Evolutionary conservation across 345 rosid species (phyloP), one percentile per base, ranked within the genome.

Genomic region (Eucalyptus tenuipes): DNA sequence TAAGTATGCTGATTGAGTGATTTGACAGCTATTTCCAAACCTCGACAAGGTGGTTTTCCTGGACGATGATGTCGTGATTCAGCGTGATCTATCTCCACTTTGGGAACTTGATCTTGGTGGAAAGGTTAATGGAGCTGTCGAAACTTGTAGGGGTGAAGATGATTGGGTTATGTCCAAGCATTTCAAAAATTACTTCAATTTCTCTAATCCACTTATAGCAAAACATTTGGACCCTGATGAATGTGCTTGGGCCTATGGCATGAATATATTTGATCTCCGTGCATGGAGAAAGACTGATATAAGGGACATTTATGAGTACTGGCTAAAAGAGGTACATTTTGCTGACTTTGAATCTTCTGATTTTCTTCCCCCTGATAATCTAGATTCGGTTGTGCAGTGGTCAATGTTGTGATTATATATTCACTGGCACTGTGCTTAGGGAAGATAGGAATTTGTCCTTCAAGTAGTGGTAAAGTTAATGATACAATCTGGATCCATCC

Each of bases 121-220:
- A 91, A 97, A 94, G 95, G 98, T 97, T 90, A 97, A 97, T 90
- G 99, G 99, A 87, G 99, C 99, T 85, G 98, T 97, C 89, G 99
- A 97, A 94, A 97, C 99, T 59, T 97, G 99, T 91, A 93, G 91
- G 90, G 99, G 99, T 59, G 98, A 96, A 89, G 99, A 96, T 92
- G 96, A 95, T 86, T 96, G 98, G 99, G 99, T 97, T 88, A 97
- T 97, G 99, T 95, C 98, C 88, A 97, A 97, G 93, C 98, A 90
- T 89, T 95, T 97, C 92, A 95, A 90, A 91, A 96, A 96, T 94
- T 97, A 97, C 95, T 97, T 97, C 94, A 97, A 97, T 90, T 97
- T 97, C 91, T 94, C 99, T 33, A 87, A 92, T 52, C 50, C 86
- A 87, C 55, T 55, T 7, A 85, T 88, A 55, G 84, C 48, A 50